Base-by-base conservation (phyloP, 805 yeast species). In the Candida verbasci region DNA sequence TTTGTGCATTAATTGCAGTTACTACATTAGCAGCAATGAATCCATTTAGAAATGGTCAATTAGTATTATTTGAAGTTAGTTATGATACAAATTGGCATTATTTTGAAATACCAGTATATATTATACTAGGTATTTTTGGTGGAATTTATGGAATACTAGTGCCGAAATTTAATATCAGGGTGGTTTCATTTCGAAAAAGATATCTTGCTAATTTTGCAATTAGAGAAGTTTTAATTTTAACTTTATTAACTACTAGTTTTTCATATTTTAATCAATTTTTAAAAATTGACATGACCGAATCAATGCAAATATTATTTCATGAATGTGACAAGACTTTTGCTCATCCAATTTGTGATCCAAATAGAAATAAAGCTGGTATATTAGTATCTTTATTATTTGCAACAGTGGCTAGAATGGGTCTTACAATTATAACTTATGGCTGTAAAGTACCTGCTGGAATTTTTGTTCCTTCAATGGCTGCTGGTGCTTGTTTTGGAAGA, bases 401-500 rank as follows among this genome's bases (percentile, higher is more conserved):
- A 0, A 83, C 96, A 0, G 44, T 78, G 0, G 60, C 86, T 4
- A 69, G 98, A 38, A 76, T 81, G 64, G 44, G 71, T 0, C 68
- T 93, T 34, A 86, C 93, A 18, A 74, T 88, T 18, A 68, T 93
- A 11, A 83, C 97, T 0, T 93, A 94, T 56, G 96, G 96, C 2
- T 80, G 88, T 43, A 87, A 83, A 58, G 89, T 91, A 0, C 98
- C 98, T 0, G 95, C 97, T n/a, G 98, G 98, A 11, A 86, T 91
- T 5, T 83, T 93, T 60, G 95, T 93, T 37, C 98, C 98, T 2
- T 85, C 96, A 1, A 86, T 93, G 95, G 89, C 96, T 0, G 84
- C 88, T 1, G 98, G 98, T 16, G 97, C 97, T 0, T 78, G 95
- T 0, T 84, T 86, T 58, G 98, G 98, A 6, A 71, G 97, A 35